phyloP scores from a whole-genome alignment of 2,329 filamentous ascomycete species.

The Pseudocercospora fuligena region DNA sequence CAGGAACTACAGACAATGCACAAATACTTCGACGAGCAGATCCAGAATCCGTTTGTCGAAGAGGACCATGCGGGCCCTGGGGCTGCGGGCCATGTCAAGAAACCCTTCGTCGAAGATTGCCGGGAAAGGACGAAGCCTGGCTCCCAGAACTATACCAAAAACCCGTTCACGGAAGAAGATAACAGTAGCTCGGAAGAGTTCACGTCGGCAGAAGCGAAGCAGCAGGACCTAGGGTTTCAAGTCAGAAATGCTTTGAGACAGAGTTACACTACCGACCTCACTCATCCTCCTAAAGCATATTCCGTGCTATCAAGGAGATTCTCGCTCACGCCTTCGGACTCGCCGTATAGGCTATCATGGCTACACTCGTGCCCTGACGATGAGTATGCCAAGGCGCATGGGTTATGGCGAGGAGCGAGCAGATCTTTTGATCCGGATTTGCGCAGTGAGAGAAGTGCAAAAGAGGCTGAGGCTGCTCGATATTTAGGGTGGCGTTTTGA shows the following conservation, averaged over 20 bases:
- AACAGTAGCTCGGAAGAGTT: no score
- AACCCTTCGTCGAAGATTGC: no score
- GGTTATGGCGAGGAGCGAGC: not conserved
- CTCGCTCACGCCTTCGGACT: not conserved
- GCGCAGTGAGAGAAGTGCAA: not conserved
- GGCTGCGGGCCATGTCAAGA: no score
- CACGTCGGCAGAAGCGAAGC: not conserved
- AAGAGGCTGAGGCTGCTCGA: not conserved
- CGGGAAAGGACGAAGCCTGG: no score
- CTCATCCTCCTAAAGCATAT: conserved; percentile 3
- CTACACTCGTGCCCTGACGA: not conserved
- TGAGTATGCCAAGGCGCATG: not conserved
- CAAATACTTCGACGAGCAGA: not conserved
- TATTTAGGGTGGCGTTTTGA: not conserved
- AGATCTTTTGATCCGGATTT: not conserved
- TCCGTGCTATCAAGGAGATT: not conserved
- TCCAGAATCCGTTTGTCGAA: not conserved
- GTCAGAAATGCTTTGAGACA: not conserved
- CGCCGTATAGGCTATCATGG: not conserved
- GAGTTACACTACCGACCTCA: not conserved
- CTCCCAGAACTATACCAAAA: no score
- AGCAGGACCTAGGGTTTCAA: not conserved
- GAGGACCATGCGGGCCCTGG: not conserved
- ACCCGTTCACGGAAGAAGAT: no score
- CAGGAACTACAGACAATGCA: not conserved